Evolutionary conservation across 192 early-diverging fungal species (phyloP).

Genomic region (Podila verticillata): DNA sequence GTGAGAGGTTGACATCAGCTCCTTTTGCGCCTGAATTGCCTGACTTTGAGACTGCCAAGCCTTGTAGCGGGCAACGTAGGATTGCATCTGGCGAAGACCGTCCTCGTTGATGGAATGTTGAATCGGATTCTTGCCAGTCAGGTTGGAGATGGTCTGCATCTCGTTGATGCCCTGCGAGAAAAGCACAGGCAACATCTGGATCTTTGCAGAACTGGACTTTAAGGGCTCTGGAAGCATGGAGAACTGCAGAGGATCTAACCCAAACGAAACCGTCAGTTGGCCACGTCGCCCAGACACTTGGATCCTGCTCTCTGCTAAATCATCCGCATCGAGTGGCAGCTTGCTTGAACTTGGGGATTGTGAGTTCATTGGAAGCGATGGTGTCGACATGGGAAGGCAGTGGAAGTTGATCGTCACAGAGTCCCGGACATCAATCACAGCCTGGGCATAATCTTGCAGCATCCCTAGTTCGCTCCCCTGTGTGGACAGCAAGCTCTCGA

Average conservation of each 20-base stretch:
- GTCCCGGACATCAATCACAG: slow-evolving; percentile 24
- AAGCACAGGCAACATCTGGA: slow-evolving; percentile 27
- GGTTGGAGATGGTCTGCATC: slow-evolving; percentile 46
- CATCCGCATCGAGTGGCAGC: slow-evolving; percentile 6
- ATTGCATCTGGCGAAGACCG: slow-evolving; percentile 40
- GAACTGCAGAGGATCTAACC: slow-evolving; percentile 35
- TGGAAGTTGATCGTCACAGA: slow-evolving; percentile 30
- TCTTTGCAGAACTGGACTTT: slow-evolving; percentile 20
- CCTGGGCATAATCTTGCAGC: slow-evolving; percentile 42
- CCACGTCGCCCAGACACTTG: slow-evolving; percentile 37
- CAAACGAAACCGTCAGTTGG: slow-evolving; percentile 26
- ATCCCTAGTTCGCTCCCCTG: slow-evolving; percentile 43
- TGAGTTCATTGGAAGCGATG: not conserved
- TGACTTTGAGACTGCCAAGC: slow-evolving; percentile 22
- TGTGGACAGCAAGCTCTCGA: slow-evolving; percentile 35
- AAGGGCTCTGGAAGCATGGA: slow-evolving; percentile 29
- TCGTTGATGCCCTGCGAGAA: slow-evolving; percentile 49
- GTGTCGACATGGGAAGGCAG: slow-evolving; percentile 9
- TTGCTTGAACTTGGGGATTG: not conserved
- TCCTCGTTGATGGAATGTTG: slow-evolving; percentile 37
- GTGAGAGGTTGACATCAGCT: not conserved
- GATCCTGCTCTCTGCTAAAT: slow-evolving; percentile 10
- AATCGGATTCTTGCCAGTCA: slow-evolving; percentile 29
- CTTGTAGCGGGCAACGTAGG: slow-evolving; percentile 24
- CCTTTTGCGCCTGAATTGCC: not conserved